Evolutionary conservation across 139 green algal species (phyloP), one percentile per base, ranked within the genome.

Genomic region (Chlorella sp.): DNA sequence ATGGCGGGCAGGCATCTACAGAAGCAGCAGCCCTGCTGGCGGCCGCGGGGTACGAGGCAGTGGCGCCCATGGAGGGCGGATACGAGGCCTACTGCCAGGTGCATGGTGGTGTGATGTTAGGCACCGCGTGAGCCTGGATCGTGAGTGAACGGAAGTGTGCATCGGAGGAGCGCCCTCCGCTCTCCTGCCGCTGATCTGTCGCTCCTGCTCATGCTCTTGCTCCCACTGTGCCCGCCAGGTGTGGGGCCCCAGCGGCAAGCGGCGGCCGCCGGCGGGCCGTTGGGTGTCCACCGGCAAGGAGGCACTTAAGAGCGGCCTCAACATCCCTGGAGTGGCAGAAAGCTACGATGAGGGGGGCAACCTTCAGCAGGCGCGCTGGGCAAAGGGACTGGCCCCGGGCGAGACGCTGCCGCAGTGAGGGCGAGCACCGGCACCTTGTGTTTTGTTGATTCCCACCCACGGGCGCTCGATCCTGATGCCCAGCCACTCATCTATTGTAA

Each of bases 261-360:
- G 78, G 18, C 78, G 83, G 23, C 88, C 90, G 17, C 88, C 90
- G 7, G 67, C 88, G 6, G 88, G 90, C 0, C 82, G 90, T 23
- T 93, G 90, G 88, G 90, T 92, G 38, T 89, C 80, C 25, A 89
- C 86, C 3, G 70, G 90, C 80, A 89, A 87, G 69, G 90, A 93
- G 71, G 90, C 90, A 36, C 80, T 93, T 17, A 93, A 93, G 80
- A 83, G 55, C 23, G 90, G 90, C 4, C 74, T 93, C 47, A 93
- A 93, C 83, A 87, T 93, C 47, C 85, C 87, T 6, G 87, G 88
- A 0, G 90, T 87, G 30, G 90, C 90, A 18, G 87, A 90, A n/a
- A 80, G 38, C 32, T 93, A 93, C 44, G 83, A 88, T 38, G 90
- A 93, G 75, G 90, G 90, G 0, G 90, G 90, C 63, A 88, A 93